Evolutionary conservation across 108 stramenopile genomes (phyloP).

Genomic region (Chaetoceros tenuissimus): DNA sequence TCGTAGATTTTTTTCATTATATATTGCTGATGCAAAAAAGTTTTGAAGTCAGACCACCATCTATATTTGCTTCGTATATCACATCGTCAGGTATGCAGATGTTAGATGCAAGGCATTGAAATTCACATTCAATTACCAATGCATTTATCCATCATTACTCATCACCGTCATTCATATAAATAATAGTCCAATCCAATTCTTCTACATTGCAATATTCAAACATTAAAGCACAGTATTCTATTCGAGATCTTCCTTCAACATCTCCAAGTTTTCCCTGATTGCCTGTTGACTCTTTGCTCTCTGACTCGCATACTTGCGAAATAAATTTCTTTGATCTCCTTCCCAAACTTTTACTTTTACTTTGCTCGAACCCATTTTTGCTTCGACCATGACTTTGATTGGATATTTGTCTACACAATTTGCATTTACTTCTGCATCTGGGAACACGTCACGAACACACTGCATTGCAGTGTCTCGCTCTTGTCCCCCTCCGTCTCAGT

Average conservation of each 20-base stretch:
- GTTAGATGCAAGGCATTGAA: too few species aligned
- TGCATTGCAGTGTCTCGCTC: constrained; percentile 27
- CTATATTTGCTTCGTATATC: too few species aligned
- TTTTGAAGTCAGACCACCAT: too few species aligned
- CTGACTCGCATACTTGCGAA: constrained; percentile 21
- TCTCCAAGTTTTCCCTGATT: constrained; percentile 15
- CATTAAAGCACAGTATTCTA: too few species aligned
- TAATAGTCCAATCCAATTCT: too few species aligned
- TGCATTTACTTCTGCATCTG: constrained; percentile 9
- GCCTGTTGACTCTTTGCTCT: constrained; percentile 14
- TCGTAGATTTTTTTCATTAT: too few species aligned
- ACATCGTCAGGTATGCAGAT: too few species aligned
- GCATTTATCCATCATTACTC: too few species aligned
- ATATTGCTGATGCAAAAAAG: too few species aligned
- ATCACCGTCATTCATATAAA: too few species aligned
- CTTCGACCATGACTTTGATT: constrained; percentile 20
- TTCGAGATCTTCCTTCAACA: constrained; percentile 5
- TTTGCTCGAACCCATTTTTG: not conserved
- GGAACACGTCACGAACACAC: constrained; percentile 20
- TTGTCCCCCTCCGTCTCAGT: constrained; percentile 32
- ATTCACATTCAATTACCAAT: too few species aligned
- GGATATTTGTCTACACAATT: constrained; percentile 18
- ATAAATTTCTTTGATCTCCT: constrained; percentile 23
- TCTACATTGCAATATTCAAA: too few species aligned
- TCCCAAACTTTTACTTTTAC: constrained; percentile 14